Conservation (phyloP, 2,329 filamentous ascomycete genomes). For the Cladosporium sp. region DNA sequence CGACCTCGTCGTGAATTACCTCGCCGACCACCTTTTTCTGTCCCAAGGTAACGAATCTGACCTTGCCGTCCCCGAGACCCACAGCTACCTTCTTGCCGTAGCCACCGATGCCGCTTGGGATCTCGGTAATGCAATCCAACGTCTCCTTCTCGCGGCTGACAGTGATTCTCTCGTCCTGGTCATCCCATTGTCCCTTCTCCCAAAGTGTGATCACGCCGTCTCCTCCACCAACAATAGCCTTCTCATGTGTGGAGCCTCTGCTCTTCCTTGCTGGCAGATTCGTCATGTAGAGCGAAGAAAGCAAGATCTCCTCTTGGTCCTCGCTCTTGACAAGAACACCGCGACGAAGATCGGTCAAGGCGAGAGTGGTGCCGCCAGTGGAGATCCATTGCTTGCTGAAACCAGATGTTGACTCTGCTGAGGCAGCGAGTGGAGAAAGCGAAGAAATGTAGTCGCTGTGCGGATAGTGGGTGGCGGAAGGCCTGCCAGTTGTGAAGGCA, state of each 20-base stretch:
- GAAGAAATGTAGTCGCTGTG: conserved; percentile 94
- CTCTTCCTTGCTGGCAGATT: conserved; percentile 68
- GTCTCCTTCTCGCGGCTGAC: conserved; percentile 70
- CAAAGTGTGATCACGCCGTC: conserved; percentile 86
- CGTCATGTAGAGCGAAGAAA: conserved; percentile 77
- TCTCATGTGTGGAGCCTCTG: conserved; percentile 69
- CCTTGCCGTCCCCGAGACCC: conserved; percentile 76
- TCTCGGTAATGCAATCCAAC: conserved; percentile 72
- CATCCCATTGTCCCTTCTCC: conserved; percentile 94
- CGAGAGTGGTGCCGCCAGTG: conserved; percentile 87
- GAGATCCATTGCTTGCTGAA: conserved; percentile 94
- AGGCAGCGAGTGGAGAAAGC: conserved; percentile 78
- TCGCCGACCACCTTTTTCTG: conserved; percentile 70
- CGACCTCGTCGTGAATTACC: conserved; percentile 78
- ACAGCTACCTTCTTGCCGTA: conserved; percentile 73
- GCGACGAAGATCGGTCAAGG: conserved; percentile 82
- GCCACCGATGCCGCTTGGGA: conserved; percentile 70
- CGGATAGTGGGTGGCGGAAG: conserved; percentile 78
- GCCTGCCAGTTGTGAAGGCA: conserved; percentile 60
- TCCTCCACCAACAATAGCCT: conserved; percentile 74
- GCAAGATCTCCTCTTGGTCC: conserved; percentile 89
- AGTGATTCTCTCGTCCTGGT: conserved; percentile 86
- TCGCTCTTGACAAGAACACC: conserved; percentile 88
- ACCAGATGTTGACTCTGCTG: conserved; percentile 78
- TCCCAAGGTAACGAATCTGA: conserved; percentile 76